Conservation (phyloP, 2,329 filamentous ascomycete genomes). For the Fusarium robinianum region DNA sequence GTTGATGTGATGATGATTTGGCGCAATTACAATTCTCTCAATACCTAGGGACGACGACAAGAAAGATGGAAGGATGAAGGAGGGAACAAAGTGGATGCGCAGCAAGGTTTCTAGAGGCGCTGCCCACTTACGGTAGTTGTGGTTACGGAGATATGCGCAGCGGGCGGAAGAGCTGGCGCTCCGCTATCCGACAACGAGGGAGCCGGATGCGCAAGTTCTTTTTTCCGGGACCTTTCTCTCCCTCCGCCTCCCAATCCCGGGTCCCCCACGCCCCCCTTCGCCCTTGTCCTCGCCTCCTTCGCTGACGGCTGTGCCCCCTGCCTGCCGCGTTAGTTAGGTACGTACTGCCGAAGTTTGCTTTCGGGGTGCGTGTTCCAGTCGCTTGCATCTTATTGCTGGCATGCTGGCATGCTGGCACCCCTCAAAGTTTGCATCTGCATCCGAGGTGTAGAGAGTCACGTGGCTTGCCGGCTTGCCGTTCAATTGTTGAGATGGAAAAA, state of each 20-base stretch:
- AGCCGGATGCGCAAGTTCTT: slow-evolving; percentile 18
- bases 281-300: too few species aligned
- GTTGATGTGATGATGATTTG: slow-evolving; percentile 10
- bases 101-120: slow-evolving; percentile 31
- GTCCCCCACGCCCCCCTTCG: too few species aligned
- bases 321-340: too few species aligned
- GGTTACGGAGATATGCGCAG: slow-evolving; percentile 22
- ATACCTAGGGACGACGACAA: slow-evolving; percentile 9
- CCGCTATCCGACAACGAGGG: slow-evolving; percentile 25
- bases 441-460: too few species aligned
- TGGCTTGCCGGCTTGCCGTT: slow-evolving; percentile 19
- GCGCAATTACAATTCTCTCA: slow-evolving; percentile 9
- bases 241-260: slow-evolving; percentile 23
- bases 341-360: too few species aligned
- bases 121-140: slow-evolving; percentile 31
- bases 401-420: too few species aligned
- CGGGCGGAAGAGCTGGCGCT: slow-evolving; percentile 35
- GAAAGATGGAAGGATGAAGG: slow-evolving; percentile 26
- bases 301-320: too few species aligned
- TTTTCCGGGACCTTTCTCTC: slow-evolving; percentile 13
- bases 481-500: slow-evolving; percentile 21
- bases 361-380: slow-evolving; percentile 14
- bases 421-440: too few species aligned
- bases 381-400: too few species aligned
- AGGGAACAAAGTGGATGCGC: slow-evolving; percentile 34